Evolutionary conservation across 2,329 filamentous ascomycete genomes (phyloP).

Genomic region (Nannizziopsis arthrosporioides): DNA sequence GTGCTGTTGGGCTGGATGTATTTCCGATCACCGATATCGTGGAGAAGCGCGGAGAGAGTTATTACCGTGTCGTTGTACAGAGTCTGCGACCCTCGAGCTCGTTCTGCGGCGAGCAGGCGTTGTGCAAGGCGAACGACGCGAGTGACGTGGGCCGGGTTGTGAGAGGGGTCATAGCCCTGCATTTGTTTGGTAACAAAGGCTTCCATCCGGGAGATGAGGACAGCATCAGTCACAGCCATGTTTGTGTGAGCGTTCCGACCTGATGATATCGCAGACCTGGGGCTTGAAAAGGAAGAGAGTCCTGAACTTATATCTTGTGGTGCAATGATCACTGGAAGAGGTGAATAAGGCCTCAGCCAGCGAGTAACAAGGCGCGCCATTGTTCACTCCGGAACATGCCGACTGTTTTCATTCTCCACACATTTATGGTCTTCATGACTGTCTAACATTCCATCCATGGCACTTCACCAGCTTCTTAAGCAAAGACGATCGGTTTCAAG

Average conservation of each 20-base stretch:
- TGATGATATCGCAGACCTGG: background rate
- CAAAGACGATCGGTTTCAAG: no score
- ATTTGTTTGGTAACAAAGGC: slow-evolving; percentile 60
- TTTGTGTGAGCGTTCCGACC: background rate
- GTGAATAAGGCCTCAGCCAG: background rate
- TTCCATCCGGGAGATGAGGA: slow-evolving; percentile 46
- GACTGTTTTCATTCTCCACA: background rate
- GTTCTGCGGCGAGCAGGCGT: slow-evolving; percentile 47
- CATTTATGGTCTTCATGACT: no score
- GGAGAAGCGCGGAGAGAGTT: slow-evolving; percentile 62
- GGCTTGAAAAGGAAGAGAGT: background rate
- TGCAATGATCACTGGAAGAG: background rate
- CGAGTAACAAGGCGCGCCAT: background rate
- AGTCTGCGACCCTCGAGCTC: slow-evolving; percentile 12
- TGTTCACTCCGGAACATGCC: background rate
- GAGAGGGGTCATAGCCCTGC: slow-evolving; percentile 35
- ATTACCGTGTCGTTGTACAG: slow-evolving; percentile 46
- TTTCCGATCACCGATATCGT: slow-evolving; percentile 82
- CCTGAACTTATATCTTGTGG: background rate
- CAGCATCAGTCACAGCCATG: slow-evolving; percentile 22
- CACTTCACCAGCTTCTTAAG: no score
- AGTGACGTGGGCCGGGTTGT: slow-evolving; percentile 59
- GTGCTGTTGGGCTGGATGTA: slow-evolving; percentile 43
- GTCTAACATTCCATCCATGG: no score
- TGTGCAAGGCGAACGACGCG: slow-evolving; percentile 66